Evolutionary conservation across 1,284 basidiomycete genomes (phyloP), one percentile per base, ranked within the genome.

Genomic region (Moesziomyces antarcticus): DNA sequence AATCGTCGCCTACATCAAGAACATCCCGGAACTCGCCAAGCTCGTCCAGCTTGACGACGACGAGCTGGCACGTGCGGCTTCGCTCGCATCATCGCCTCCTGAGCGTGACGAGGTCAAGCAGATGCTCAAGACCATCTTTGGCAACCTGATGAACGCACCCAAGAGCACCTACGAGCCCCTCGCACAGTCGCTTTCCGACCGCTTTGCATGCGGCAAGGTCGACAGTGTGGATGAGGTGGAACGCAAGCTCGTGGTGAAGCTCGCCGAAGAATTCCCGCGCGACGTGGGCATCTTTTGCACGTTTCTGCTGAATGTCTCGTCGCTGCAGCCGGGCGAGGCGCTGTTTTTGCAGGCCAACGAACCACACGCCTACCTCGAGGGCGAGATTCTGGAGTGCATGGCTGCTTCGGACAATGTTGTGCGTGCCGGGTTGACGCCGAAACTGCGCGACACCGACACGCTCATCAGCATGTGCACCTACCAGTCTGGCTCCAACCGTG

Each of bases 201-300:
- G 73, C 10, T 70, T 70, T 16, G 10, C 50, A 9, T 21, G 33
- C 14, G 58, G 55, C 3, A 0, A n/a, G 11, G 25, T 50, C 3
- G 41, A 58, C n/a, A 58, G 40, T 18, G 49, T 56, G 0, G 33
- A 54, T 10, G 58, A 83, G 44, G 51, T 47, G 14, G 61, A 71
- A n/a, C 55, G 55, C 18, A 88, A 92, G 21, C 88, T 98, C 11
- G 89, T 94, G 3, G 81, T 92, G 33, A 86, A 86, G 62, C 86
- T 99, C 52, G 87, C 94, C 75, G 85, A 86, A 43, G 94, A 98
- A 84, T 99, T 93, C 85, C 94, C 94, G 0, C 89, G 88, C 21
- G 97, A 99, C 81, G 89, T 99, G n/a, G 97, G 97, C 14, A 88
- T 93, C 35, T 92, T 98, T 81, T 99, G 97, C 84, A 89, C 91